Base-by-base conservation (phyloP, 345 rosid genomes). In the Salix caprea region DNA sequence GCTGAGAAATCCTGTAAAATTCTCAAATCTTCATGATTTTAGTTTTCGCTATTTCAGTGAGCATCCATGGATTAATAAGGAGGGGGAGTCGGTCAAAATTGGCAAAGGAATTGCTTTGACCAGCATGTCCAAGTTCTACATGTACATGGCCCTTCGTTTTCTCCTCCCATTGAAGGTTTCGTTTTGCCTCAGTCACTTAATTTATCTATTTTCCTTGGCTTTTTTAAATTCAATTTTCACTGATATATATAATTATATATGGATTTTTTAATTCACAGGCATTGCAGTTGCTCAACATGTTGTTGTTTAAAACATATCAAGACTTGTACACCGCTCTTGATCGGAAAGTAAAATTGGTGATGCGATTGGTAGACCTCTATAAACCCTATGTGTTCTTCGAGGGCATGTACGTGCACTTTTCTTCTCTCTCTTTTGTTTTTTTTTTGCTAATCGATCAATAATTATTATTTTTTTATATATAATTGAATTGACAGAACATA, bases 361-460 rank as follows among this genome's bases (percentile, higher is more conserved):
- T 83, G 88, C 70, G 80, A 2, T 66, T 87, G 26, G 83, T 61
- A 10, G 78, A 87, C 4, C 84, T 85, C n/a, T 87, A 83, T 67
- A 64, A 67, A 56, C 87, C 90, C 0, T 87, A 81, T 32, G 18
- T 82, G 50, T 84, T 87, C 62, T 82, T 82, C n/a, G 8, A 72
- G 12, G 80, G 80, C 69, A 64, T 64, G 78, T 79, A 50, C 18
- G 82, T 82, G 72, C n/a, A 36, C 34, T 30, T 30, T 3, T 32
- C 34, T 32, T 16, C 1, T 19, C 11, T 4, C 4, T 30, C 3
- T 30, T 30, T 50, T 34, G n/a, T 28, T 15, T 4, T 5, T 1
- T 30, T 65, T 5, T 48, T 1, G n/a, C 66, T 28, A 28, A 12
- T 65, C 4, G 12, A 40, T 40, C 12, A 10, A 10, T 10, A 40